Evolutionary conservation across 73 alveolate species (phyloP).

Genomic region (Paramecium biaurelia): DNA sequence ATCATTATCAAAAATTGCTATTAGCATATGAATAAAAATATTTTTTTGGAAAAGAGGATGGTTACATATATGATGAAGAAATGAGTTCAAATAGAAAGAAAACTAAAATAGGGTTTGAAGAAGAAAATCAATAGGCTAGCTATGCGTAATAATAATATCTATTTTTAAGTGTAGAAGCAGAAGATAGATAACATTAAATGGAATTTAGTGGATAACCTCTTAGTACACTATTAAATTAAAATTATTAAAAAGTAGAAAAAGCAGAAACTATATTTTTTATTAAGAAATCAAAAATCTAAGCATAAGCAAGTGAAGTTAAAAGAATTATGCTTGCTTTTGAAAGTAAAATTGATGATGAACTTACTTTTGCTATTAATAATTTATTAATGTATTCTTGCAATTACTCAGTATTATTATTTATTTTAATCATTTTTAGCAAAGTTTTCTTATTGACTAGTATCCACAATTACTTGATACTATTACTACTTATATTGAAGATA

Average conservation of each 20-base stretch:
- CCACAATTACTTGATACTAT: constrained; percentile 57
- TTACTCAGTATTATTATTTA: not conserved
- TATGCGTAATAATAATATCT: constrained; percentile 27
- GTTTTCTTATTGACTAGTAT: constrained; percentile 41
- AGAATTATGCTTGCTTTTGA: constrained; percentile 98
- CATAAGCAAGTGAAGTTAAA: constrained; percentile 69
- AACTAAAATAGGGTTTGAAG: not conserved
- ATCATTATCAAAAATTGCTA: constrained; percentile 93
- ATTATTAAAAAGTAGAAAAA: constrained; percentile 1
- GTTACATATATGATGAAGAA: constrained; percentile 34
- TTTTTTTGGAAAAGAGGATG: constrained; percentile 77
- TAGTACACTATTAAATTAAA: not conserved
- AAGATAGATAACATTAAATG: constrained; percentile 19
- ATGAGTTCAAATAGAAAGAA: constrained; percentile 52
- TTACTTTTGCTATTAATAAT: constrained; percentile 97
- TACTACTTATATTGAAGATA: constrained; percentile 53
- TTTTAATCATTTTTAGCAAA: not conserved
- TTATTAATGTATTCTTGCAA: constrained; percentile 93
- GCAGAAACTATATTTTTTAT: constrained; percentile 12
- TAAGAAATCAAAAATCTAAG: constrained; percentile 46
- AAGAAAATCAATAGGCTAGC: constrained; percentile 38
- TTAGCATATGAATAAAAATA: constrained; percentile 88
- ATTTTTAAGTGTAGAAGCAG: constrained; percentile 18
- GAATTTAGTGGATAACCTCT: constrained; percentile 43
- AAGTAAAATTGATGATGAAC: constrained; percentile 92